phyloP scores from a whole-genome alignment of 257 asterid species.

The Solanum medicagineum region DNA sequence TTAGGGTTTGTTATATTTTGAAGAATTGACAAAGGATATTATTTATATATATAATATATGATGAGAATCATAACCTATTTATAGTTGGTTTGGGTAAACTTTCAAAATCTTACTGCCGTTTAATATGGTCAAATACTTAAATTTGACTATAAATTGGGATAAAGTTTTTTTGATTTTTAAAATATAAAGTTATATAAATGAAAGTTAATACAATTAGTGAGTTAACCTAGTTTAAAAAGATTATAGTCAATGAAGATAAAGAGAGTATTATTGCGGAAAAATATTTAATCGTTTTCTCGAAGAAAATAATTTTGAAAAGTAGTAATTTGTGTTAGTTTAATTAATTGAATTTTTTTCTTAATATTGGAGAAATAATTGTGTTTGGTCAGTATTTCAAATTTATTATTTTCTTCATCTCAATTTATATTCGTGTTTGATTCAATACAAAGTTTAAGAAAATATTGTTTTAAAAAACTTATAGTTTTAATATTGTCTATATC shows the following conservation, averaged over 20 bases:
- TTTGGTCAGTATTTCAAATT: too few species aligned
- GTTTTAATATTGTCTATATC: too few species aligned
- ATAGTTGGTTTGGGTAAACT: background rate
- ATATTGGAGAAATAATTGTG: too few species aligned
- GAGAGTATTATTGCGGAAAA: background rate
- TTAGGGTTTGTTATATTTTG: background rate
- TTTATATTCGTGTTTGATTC: too few species aligned
- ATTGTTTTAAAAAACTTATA: too few species aligned
- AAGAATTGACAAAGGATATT: background rate
- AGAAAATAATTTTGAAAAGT: background rate
- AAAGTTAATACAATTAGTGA: background rate
- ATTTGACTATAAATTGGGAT: background rate
- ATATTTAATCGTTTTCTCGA: background rate
- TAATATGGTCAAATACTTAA: background rate
- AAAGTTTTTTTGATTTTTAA: background rate
- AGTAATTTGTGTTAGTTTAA: background rate
- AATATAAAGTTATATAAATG: background rate
- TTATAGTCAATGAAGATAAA: too few species aligned
- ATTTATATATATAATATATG: background rate
- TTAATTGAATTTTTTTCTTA: background rate
- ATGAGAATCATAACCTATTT: background rate
- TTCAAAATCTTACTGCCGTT: background rate
- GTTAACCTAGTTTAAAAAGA: background rate
- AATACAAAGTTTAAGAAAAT: too few species aligned
- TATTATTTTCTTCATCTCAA: too few species aligned